These are phyloP conservation scores for Pyrenophora teres DNA, from an alignment of 2,329 filamentous ascomycete genomes.

Conservation along the genomic window DNA sequence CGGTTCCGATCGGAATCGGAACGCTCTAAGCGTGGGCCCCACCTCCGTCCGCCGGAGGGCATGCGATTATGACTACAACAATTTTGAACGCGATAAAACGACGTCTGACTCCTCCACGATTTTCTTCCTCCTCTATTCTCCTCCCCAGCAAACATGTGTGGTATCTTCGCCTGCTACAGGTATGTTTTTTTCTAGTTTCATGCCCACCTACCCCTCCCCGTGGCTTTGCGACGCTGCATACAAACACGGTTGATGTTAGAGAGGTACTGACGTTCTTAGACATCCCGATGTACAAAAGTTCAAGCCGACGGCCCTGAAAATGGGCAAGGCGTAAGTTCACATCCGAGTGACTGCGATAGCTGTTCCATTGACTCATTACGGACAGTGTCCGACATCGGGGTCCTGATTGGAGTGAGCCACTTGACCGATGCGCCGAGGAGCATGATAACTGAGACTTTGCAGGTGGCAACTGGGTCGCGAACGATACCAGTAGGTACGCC, in stretches of 20 bases:
- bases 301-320: slow-evolving; percentile 90
- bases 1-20: slow-evolving; percentile 12
- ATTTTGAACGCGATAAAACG: slow-evolving; percentile 19
- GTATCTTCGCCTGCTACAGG: slow-evolving; percentile 95
- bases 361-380: slow-evolving; percentile 43
- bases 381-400: slow-evolving; percentile 88
- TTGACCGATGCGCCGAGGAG: slow-evolving; percentile 34
- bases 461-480: slow-evolving; percentile 87
- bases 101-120: slow-evolving; percentile 1
- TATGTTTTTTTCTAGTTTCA: slow-evolving; percentile 48
- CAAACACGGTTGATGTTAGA: too few relatives aligned
- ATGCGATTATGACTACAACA: slow-evolving; percentile 29
- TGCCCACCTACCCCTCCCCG: slow-evolving; percentile 30
- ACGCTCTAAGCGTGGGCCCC: slow-evolving; percentile 1
- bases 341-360: background rate
- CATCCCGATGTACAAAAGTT: slow-evolving; percentile 96
- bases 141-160: slow-evolving; percentile 73
- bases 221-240: slow-evolving; percentile 15
- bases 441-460: slow-evolving; percentile 41
- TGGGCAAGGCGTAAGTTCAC: slow-evolving; percentile 84
- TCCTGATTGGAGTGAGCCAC: slow-evolving; percentile 92
- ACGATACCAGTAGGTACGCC: slow-evolving; percentile 76
- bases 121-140: slow-evolving; percentile 10
- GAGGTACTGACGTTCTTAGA: slow-evolving; percentile 40
- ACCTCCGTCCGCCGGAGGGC: slow-evolving; percentile 24